Evolutionary conservation across 768 basidiomycete species (phyloP), one percentile per base, ranked within the genome.

Genomic region (Nidularia pulvinata): DNA sequence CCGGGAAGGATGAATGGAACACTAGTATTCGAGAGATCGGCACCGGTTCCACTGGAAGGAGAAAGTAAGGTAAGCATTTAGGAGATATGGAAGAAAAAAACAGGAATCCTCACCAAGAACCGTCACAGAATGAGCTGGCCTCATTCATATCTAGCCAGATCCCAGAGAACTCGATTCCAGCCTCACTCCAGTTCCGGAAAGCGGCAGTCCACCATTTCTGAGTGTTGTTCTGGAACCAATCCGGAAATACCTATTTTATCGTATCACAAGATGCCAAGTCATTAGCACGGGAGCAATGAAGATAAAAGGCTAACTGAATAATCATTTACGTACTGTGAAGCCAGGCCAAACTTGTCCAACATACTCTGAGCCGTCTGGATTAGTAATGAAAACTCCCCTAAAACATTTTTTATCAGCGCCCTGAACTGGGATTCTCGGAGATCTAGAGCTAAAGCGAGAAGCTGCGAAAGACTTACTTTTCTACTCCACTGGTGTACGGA

Each of bases 281-380:
- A 19, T 19, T n/a, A 13, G 32, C 22, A 34, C 13, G n/a, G n/a
- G 37, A 42, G 37, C 13, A 30, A 51, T 19, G 19, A 51, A 32
- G 48, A 37, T 36, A 25, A 32, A 11, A 52, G 14, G 16, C 6
- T 35, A 22, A 19, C 25, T 22, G 33, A 48, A 25, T 39, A 37
- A 49, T 36, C 37, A 10, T 39, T 10, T 39, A 42, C 16, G 14
- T 35, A 84, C 87, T 6, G 86, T 85, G 66, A 82, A 86, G 22
- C 89, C 88, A 13, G 89, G 88, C 89, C 87, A 91, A 7, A 90
- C 89, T 61, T 85, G 77, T 9, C 91, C 91, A 1, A 89, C 63
- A 65, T 88, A 91, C 59, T 85, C 79, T 36, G 84, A 78, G 0
- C 84, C 85, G 60, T 92, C 85, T 0, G 85, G 85, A 64, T 92